Evolutionary conservation across 2,329 filamentous ascomycete species (phyloP), one percentile per base, ranked within the genome.

Genomic region (Fusarium falciforme): DNA sequence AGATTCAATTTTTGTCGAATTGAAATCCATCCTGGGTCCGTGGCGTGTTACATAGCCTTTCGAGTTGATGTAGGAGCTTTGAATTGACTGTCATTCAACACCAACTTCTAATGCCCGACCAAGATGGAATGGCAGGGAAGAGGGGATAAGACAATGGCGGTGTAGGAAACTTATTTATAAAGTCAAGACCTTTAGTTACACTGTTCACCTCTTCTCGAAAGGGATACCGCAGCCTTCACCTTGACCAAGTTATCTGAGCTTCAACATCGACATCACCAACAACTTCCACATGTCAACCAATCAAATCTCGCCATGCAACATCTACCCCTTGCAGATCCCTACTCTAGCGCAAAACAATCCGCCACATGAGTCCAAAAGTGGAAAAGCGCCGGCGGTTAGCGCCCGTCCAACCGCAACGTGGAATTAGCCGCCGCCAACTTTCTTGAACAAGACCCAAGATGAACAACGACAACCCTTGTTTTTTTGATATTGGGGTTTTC

Each of bases 311-410:
- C 31, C 17, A 16, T 22, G 29, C 25, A 57, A 31, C 54, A 14
- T 33, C 20, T 61, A 29, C 38, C 58, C 58, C 67, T 68, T 74
- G 67, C 42, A 72, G 60, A 72, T 74, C 71, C 14, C 27, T 38
- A 20, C 58, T 40, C 57, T 70, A 42, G 54, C 54, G 38, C 27
- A 40, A 49, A 16, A 58, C 25, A 33, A 35, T 35, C 63, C 58
- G n/a, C 62, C 57, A 66, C 47, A 44, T 25, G 29, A 38, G 31
- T 58, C 67, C 59, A 44, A 64, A 62, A 16, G 14, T 22, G 52
- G 38, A 40, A 70, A 61, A 38, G 38, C 40, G 63, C 57, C 61
- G 27, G 71, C 67, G 49, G 25, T 47, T 74, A 68, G 60, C 59
- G 54, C 36, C 57, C 31, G 40, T 58, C 71, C 71, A 73, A 73